These are phyloP conservation scores for Ophiocordyceps camponoti-leonardi DNA, from an alignment of 2,329 filamentous ascomycete genomes.

Conservation along the genomic window DNA sequence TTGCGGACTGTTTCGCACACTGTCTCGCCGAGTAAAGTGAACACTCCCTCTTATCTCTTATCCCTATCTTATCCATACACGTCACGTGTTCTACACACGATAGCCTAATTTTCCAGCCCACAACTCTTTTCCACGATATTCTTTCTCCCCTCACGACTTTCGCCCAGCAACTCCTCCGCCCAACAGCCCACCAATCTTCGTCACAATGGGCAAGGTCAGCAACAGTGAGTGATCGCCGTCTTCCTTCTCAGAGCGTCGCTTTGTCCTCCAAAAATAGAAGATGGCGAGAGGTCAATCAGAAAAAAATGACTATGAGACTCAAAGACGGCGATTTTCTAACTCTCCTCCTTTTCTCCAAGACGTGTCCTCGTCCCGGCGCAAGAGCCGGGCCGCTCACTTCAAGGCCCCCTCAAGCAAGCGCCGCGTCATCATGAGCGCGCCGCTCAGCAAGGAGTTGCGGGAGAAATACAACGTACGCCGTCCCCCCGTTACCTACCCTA, in stretches of 20 bases:
- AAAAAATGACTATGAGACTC: not conserved
- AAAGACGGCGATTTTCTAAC: not conserved
- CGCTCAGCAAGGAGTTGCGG: constrained; percentile 89
- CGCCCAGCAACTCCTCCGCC: not conserved
- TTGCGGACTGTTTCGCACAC: not conserved
- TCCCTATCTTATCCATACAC: too few relatives aligned
- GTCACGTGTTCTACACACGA: not conserved
- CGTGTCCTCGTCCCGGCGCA: constrained; percentile 71
- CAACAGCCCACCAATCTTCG: constrained; percentile 13
- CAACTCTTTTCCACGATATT: not conserved
- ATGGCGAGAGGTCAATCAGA: not conserved
- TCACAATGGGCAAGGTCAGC: constrained; percentile 59
- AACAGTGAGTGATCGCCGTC: constrained; percentile 24
- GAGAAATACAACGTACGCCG: constrained; percentile 97
- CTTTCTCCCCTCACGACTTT: not conserved
- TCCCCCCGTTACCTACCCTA: not conserved
- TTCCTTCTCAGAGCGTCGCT: too few relatives aligned
- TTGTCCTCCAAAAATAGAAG: not conserved
- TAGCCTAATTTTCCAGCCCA: not conserved
- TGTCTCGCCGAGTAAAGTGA: not conserved
- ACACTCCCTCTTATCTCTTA: not conserved
- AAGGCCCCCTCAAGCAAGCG: constrained; percentile 83
- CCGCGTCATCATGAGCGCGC: constrained; percentile 93
- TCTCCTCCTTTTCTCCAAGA: constrained; percentile 17
- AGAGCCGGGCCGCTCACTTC: constrained; percentile 99